phyloP scores from a whole-genome alignment of 441 rosid species.

The Sinapis alba region DNA sequence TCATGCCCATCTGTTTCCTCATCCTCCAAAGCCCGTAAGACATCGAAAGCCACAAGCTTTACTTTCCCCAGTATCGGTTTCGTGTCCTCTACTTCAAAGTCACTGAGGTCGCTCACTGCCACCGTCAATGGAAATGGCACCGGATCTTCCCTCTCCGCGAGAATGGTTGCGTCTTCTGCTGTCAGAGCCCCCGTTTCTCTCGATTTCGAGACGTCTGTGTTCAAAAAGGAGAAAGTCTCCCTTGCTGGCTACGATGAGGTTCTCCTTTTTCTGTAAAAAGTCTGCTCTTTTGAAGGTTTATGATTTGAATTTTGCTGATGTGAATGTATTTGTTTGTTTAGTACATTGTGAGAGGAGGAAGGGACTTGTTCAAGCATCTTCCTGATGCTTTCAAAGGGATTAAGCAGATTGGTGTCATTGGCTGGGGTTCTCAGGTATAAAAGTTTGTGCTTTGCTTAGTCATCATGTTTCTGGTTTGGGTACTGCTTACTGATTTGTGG shows the following conservation, averaged over 20 bases:
- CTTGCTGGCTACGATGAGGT: slow-evolving; percentile 79
- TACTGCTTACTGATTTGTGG: not conserved
- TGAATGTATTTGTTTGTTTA: slow-evolving; percentile 17
- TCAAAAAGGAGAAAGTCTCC: slow-evolving; percentile 71
- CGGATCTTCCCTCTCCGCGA: slow-evolving; percentile 46
- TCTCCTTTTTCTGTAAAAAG: not conserved
- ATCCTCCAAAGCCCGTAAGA: slow-evolving; percentile 34
- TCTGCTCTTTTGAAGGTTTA: not conserved
- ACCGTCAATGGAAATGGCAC: slow-evolving; percentile 34
- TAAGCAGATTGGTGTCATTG: not conserved
- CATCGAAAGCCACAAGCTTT: slow-evolving; percentile 20
- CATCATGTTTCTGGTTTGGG: not conserved
- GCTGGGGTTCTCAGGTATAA: not conserved
- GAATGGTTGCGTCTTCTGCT: slow-evolving; percentile 55
- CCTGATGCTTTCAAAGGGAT: not conserved
- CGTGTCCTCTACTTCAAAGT: slow-evolving; percentile 45
- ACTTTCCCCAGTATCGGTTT: slow-evolving; percentile 37
- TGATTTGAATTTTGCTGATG: not conserved
- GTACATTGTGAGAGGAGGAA: slow-evolving; percentile 87
- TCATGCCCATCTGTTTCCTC: slow-evolving; percentile 39
- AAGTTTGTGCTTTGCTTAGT: not conserved
- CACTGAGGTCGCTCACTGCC: slow-evolving; percentile 41
- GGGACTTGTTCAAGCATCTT: not conserved
- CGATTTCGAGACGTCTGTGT: slow-evolving; percentile 66
- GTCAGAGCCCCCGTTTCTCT: slow-evolving; percentile 45